phyloP scores from a whole-genome alignment of 495 filamentous ascomycete species.

The Cercophora sp. region DNA sequence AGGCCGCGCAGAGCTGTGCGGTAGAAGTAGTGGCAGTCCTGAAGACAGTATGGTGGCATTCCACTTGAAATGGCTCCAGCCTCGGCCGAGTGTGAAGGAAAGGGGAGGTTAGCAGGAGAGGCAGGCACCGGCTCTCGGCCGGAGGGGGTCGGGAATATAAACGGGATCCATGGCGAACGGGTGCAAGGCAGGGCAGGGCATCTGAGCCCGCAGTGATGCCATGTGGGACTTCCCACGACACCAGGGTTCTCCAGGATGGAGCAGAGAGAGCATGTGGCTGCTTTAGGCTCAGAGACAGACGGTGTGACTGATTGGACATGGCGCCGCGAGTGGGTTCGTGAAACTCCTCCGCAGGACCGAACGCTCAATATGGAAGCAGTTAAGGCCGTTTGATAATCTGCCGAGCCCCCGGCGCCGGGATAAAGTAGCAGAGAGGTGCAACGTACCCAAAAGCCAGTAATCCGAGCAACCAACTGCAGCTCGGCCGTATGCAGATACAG shows the following conservation, averaged over 20 bases:
- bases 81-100: background rate
- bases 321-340: slow-evolving; percentile 24
- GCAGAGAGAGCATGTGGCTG: slow-evolving; percentile 18
- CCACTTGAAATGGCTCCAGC: slow-evolving; percentile 33
- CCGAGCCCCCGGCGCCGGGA: slow-evolving; percentile 26
- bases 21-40: slow-evolving; percentile 92
- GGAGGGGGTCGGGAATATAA: slow-evolving; percentile 24
- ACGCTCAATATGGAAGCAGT: slow-evolving; percentile 28
- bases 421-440: slow-evolving; percentile 18
- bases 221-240: slow-evolving; percentile 10
- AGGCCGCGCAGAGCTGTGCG: slow-evolving; percentile 79
- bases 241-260: slow-evolving; percentile 1
- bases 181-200: background rate
- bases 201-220: background rate
- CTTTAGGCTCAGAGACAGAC: slow-evolving; percentile 19
- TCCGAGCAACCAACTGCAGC: slow-evolving; percentile 10
- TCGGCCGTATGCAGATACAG: background rate
- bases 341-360: slow-evolving; percentile 45
- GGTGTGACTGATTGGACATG: slow-evolving; percentile 34
- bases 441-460: slow-evolving; percentile 15
- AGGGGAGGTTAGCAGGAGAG: background rate
- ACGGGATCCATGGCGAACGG: background rate
- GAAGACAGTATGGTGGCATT: slow-evolving; percentile 79
- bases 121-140: slow-evolving; percentile 14
- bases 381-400: slow-evolving; percentile 29